These are phyloP conservation scores for Aureobasidium sp. DNA, from an alignment of 2,329 filamentous ascomycete species.

Conservation along the genomic window DNA sequence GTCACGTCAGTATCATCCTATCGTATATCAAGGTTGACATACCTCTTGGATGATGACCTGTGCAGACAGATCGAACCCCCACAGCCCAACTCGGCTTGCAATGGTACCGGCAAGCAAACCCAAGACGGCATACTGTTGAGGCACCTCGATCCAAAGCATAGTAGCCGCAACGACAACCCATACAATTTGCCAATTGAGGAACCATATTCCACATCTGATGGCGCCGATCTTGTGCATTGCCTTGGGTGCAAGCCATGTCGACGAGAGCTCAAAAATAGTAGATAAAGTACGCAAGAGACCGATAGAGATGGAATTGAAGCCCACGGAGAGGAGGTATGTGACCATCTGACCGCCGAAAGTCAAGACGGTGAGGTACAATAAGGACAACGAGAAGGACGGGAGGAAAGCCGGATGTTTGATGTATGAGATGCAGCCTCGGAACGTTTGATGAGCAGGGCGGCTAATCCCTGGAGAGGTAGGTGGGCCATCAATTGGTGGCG, in stretches of 20 bases:
- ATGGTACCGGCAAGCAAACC: constrained; percentile 35
- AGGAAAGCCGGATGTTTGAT: constrained; percentile 50
- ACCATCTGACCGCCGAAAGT: constrained; percentile 57
- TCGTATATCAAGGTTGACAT: not conserved
- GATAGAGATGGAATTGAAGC: constrained; percentile 46
- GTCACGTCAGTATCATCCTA: not conserved
- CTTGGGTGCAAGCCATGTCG: constrained; percentile 54
- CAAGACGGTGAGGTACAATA: constrained; percentile 57
- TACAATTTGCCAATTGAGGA: constrained; percentile 58
- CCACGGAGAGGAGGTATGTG: constrained; percentile 52
- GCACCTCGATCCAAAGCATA: constrained; percentile 25
- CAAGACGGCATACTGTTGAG: constrained; percentile 18
- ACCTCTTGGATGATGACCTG: constrained; percentile 42
- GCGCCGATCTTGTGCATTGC: constrained; percentile 45
- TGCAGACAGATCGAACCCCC: constrained; percentile 42
- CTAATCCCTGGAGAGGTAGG: constrained; percentile 15
- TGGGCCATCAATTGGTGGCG: not conserved
- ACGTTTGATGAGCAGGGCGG: constrained; percentile 26
- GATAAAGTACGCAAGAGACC: constrained; percentile 48
- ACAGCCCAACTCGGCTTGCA: constrained; percentile 37
- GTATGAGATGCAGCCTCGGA: constrained; percentile 35
- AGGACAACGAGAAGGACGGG: constrained; percentile 51
- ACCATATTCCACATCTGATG: constrained; percentile 64
- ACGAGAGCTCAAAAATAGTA: constrained; percentile 50
- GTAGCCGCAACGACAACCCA: constrained; percentile 40